Base-by-base conservation (phyloP, 179 eudicot species). In the Drosera spatulata region DNA sequence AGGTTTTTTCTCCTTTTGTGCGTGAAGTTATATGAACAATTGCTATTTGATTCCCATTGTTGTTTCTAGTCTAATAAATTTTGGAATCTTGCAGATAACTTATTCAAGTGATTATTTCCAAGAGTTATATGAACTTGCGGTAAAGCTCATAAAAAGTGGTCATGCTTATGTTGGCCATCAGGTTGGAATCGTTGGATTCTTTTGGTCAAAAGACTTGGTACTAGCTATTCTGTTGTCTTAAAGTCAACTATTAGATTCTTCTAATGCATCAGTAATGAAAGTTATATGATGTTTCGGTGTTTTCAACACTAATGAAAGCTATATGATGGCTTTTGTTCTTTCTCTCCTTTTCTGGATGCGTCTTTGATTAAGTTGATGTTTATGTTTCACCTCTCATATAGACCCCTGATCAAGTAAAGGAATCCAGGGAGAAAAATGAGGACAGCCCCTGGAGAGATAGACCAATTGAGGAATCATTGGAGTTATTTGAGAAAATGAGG, bases 361-460 rank as follows among this genome's bases (percentile, higher is more conserved):
- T n/a, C n/a, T n/a, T n/a, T n/a, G n/a, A n/a, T n/a, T n/a, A n/a
- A n/a, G n/a, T n/a, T n/a, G n/a, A n/a, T n/a, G n/a, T n/a, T n/a
- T n/a, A n/a, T n/a, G n/a, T n/a, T n/a, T n/a, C n/a, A n/a, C n/a
- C n/a, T 39, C 15, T 14, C 46, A 56, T 70, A n/a, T n/a, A 89
- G 99, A 84, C 85, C 40, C 75, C 85, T 63, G 97, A 89, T 58
- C 90, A 93, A 67, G 74, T 89, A 71, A 93, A 93, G 67, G 93
- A 86, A 67, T 86, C 71, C 53, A 82, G 96, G 71, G 95, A 85
- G 66, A 85, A 91, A 67, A 88, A 82, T 83, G 73, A 79, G 87
- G 86, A 88, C 76, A 88, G 96, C 73, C 98, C 98, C 50, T 93
- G 93, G 95, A 86, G 99, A 71, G 88, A 89, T 69, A 81, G 96